Conservation (phyloP, 2,329 filamentous ascomycete species). For the Colletotrichum somersetense region DNA sequence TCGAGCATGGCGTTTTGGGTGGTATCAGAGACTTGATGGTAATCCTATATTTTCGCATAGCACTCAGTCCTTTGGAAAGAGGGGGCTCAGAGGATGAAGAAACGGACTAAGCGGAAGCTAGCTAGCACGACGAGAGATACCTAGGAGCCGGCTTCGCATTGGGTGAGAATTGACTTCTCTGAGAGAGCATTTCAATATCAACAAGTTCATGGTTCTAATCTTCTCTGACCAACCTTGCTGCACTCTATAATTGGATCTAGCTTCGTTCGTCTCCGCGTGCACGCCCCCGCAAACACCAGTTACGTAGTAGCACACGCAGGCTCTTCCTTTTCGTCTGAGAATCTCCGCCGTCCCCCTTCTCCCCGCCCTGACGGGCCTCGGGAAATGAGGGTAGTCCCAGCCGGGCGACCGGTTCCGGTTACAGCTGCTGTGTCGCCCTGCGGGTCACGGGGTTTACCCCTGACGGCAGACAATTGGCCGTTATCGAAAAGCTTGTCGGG, state of each 20-base stretch:
- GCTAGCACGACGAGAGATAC: slow-evolving; percentile 19
- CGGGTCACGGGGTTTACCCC: slow-evolving; percentile 17
- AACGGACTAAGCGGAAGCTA: background rate
- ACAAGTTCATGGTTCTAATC: background rate
- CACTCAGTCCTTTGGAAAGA: slow-evolving; percentile 20
- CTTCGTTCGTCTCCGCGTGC: background rate
- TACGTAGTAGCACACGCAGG: too few species aligned
- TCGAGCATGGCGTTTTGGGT: slow-evolving; percentile 34
- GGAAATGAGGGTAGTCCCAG: slow-evolving; percentile 8
- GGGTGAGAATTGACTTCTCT: slow-evolving; percentile 12
- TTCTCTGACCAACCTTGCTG: background rate
- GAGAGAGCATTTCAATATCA: background rate
- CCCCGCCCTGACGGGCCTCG: background rate
- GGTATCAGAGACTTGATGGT: background rate
- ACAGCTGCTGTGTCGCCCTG: slow-evolving; percentile 16
- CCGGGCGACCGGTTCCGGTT: slow-evolving; percentile 29
- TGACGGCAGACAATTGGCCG: background rate
- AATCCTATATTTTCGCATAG: slow-evolving; percentile 18
- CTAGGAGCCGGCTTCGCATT: slow-evolving; percentile 20
- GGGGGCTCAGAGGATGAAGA: background rate
- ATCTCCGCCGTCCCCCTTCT: too few species aligned
- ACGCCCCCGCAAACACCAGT: background rate
- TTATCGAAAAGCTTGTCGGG: background rate
- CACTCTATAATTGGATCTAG: background rate
- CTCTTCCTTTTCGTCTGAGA: slow-evolving; percentile 24